Base-by-base conservation (phyloP, 2,329 filamentous ascomycete species). In the Microsporum audouinii region DNA sequence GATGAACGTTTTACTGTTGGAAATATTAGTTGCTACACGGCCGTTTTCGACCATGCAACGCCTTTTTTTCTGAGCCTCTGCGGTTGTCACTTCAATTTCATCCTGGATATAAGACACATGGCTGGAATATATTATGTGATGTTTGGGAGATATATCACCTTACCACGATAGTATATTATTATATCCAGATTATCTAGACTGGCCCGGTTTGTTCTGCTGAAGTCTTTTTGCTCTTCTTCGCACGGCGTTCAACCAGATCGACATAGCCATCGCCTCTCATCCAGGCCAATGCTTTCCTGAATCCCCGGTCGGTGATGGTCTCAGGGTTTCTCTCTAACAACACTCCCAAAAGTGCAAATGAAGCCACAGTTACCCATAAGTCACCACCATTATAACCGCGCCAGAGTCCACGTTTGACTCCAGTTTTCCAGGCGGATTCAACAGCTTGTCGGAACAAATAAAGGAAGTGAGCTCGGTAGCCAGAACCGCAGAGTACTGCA, bases 371-470 rank as follows among this genome's bases (percentile, higher is more conserved):
- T 2, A 97, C 77, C 77, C 87, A 83, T 3, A 96, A 84, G 73
- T 97, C 92, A 0, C 91, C 91, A 41, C 89, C 88, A 68, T 82
- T 84, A 71, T 94, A 81, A 8, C 89, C 89, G 65, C 82, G 84
- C 90, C 92, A 96, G 84, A 90, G 90, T 1, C 89, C 83, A 38
- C 87, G 80, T 84, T 97, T 97, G 60, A 88, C 84, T n/a, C 91
- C 91, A 0, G 95, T 89, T 78, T 95, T 95, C 89, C 91, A 97
- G 53, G 91, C 74, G 41, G 84, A 89, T 71, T 95, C 88, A 34
- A 96, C 79, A 63, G 87, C 90, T n/a, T 86, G 77, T 1, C 91
- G 82, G 34, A 88, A 84, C 65, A 84, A 86, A 73, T 94, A 94
- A 63, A 96, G 68, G 73, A 95, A 95, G 45, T 62, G 55, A 5